Evolutionary conservation across 768 basidiomycete species (phyloP).

Genomic region (Boletus tylopilopsis): DNA sequence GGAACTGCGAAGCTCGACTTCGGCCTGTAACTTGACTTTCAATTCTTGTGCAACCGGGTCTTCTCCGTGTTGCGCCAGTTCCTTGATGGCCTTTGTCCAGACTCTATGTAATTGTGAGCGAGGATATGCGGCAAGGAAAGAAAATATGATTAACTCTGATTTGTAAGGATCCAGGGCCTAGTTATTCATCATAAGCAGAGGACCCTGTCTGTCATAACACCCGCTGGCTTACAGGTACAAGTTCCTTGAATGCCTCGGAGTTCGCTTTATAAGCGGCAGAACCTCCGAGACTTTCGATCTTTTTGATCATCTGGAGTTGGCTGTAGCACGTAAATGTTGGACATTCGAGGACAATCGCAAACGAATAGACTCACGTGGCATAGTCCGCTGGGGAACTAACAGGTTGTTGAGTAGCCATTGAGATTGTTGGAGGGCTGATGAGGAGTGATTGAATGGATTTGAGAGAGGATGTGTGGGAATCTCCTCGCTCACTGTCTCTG

Average conservation of each 20-base stretch:
- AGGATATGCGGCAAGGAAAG: not conserved
- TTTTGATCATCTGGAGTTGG: not conserved
- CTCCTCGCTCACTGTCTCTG: too few species aligned
- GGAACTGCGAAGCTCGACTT: not conserved
- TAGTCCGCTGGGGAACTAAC: too few species aligned
- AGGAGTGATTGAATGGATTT: too few species aligned
- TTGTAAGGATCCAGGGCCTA: not conserved
- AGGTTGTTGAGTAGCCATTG: too few species aligned
- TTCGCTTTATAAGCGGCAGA: not conserved
- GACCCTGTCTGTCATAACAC: too few species aligned
- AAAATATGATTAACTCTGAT: not conserved
- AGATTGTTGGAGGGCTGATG: too few species aligned
- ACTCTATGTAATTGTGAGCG: not conserved
- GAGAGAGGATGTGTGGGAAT: too few species aligned
- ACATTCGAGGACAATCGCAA: too few species aligned
- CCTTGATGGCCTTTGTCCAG: not conserved
- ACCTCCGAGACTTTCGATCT: constrained; percentile 2
- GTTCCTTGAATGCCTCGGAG: not conserved
- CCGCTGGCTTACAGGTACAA: not conserved
- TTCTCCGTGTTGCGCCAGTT: not conserved
- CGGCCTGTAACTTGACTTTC: not conserved
- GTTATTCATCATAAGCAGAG: too few species aligned
- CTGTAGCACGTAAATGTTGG: not conserved
- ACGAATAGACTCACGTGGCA: too few species aligned
- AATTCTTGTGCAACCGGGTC: not conserved